Percentiles rank a stretch among this genome's conserved stretches.
Evolutionary conservation across 2,329 filamentous ascomycete species (phyloP).

Genomic region (Epichloe elymi): DNA sequence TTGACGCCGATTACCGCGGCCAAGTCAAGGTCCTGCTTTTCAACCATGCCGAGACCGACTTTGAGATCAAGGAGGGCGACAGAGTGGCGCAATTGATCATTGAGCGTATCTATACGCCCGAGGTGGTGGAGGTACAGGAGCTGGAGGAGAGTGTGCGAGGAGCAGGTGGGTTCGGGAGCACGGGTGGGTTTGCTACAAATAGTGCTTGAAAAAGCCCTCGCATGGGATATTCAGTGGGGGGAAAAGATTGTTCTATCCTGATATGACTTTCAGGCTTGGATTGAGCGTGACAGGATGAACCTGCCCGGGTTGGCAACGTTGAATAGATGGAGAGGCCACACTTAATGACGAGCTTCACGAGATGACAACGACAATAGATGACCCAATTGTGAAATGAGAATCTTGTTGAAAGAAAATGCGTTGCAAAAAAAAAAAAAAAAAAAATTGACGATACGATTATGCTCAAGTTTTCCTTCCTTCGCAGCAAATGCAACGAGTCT

Average conservation of each 20-base stretch:
- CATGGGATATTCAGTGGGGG: neutral
- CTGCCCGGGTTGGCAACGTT: neutral
- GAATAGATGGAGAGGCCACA: neutral
- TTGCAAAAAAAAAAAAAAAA: too few species aligned
- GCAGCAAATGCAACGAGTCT: too few species aligned
- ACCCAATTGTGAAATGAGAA: too few species aligned
- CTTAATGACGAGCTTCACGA: too few species aligned
- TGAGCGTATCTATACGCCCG: slow-evolving; percentile 88
- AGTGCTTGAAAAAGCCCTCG: neutral
- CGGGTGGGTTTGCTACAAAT: slow-evolving; percentile 33
- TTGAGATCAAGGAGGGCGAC: slow-evolving; percentile 71
- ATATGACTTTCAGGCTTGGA: too few species aligned
- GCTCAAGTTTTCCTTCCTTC: too few species aligned
- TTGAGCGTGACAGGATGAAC: too few species aligned
- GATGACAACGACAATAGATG: too few species aligned
- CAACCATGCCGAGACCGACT: slow-evolving; percentile 77
- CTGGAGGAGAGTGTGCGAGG: slow-evolving; percentile 85
- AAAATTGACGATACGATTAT: too few species aligned
- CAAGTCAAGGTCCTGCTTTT: slow-evolving; percentile 91
- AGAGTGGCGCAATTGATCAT: slow-evolving; percentile 87
- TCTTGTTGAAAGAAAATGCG: too few species aligned
- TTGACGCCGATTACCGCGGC: slow-evolving; percentile 93
- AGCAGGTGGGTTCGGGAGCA: slow-evolving; percentile 84
- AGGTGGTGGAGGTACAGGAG: slow-evolving; percentile 77
- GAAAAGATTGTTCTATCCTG: too few species aligned